Base-by-base conservation (phyloP, 768 basidiomycete genomes). In the Xerocomus potaroensis region DNA sequence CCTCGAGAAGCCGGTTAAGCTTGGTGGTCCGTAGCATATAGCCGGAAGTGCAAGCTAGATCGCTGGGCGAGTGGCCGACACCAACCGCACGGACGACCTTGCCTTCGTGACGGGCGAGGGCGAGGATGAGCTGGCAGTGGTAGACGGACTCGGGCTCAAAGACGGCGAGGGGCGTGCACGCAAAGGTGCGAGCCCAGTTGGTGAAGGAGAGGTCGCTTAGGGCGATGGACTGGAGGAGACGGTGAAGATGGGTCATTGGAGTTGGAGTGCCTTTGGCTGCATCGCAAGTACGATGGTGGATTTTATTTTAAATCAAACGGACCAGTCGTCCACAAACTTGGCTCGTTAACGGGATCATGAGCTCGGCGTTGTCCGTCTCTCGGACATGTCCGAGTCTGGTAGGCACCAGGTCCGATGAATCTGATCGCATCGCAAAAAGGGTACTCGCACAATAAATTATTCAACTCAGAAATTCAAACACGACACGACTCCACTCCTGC, bases 51-150 rank as follows among this genome's bases (percentile, higher is more conserved):
- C 92, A 97, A 0, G 91, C 88, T 41, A 98, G 74, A 69, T 99
- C 95, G 60, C 84, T 88, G 19, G 95, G 95, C 48, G 87, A 89
- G 69, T 97, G 94, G 2, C 94, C 95, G 14, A 91, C 82, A 11
- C 92, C 96, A 11, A 83, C 86, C 1, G 89, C 87, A 45, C 92
- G 81, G 27, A 98, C 73, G 18, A 77, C 72, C 60, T 78, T 81
- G 14, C 76, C 70, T 61, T 92, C 81, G 34, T 86, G 72, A 15
- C 83, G 73, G 0, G 93, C 92, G 21, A 92, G 80, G 59, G 90
- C 88, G 22, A 98, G 73, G 37, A 94, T 74, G 54, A 81, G 75
- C 36, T 76, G 73, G 60, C 91, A 87, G 27, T 97, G 76, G 49
- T 75, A 65, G 34, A 80, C 79, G 19, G 72, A 77, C 52, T 77